A percentile compares a stretch with the other conserved stretches of the same genome.
phyloP scores from a whole-genome alignment of 768 basidiomycete genomes.

The Nevesoporus exiguus region DNA sequence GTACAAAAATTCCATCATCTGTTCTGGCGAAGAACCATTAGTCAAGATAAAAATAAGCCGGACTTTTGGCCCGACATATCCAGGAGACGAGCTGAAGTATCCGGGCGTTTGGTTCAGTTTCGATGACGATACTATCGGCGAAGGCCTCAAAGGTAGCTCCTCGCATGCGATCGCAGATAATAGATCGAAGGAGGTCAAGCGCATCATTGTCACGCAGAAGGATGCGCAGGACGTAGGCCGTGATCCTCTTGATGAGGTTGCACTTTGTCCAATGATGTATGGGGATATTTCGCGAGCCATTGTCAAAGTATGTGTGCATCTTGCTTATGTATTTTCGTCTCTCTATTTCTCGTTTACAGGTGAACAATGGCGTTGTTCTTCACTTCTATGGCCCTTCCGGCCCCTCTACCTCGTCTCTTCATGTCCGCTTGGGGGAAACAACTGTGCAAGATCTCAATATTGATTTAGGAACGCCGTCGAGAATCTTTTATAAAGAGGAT shows the following conservation, averaged over 20 bases:
- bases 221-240: slow-evolving; percentile 48
- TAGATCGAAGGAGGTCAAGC: slow-evolving; percentile 70
- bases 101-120: slow-evolving; percentile 85
- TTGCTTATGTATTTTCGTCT: neutral
- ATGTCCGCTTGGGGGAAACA: slow-evolving; percentile 67
- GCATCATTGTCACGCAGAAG: slow-evolving; percentile 71
- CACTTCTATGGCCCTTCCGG: slow-evolving; percentile 59
- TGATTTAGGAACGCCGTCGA: slow-evolving; percentile 75
- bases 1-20: slow-evolving; percentile 63
- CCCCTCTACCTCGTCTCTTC: slow-evolving; percentile 38
- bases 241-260: slow-evolving; percentile 74
- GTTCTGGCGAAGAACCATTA: slow-evolving; percentile 57
- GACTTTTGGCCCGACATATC: slow-evolving; percentile 82
- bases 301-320: slow-evolving; percentile 49
- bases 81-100: slow-evolving; percentile 71
- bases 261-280: slow-evolving; percentile 61
- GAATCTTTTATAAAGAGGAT: slow-evolving; percentile 85
- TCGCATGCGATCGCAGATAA: slow-evolving; percentile 46
- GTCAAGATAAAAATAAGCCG: slow-evolving; percentile 63
- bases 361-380: slow-evolving; percentile 69
- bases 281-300: slow-evolving; percentile 68
- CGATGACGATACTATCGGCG: slow-evolving; percentile 64
- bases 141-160: slow-evolving; percentile 47
- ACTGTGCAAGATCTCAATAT: slow-evolving; percentile 78
- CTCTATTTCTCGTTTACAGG: slow-evolving; percentile 36